phyloP scores from a whole-genome alignment of 371 early-diverging fungal genomes.

The Mortierella sp. region DNA sequence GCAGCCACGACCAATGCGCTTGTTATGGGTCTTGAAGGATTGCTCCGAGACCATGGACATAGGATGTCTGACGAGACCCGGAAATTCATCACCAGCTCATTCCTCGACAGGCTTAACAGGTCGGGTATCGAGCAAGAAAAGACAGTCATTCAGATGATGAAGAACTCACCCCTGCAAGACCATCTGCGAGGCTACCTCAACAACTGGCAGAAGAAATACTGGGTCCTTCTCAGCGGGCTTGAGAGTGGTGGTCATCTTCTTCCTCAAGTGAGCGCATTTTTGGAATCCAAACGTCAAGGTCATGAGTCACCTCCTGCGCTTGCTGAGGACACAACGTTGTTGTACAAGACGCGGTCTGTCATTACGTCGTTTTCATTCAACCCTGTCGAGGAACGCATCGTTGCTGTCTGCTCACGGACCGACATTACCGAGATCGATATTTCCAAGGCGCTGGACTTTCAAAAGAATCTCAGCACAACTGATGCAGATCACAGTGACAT shows the following conservation, averaged over 20 bases:
- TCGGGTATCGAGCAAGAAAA: conserved; percentile 51
- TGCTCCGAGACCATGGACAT: conserved; percentile 52
- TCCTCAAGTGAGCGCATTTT: conserved; percentile 59
- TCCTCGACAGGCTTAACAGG: conserved; percentile 44
- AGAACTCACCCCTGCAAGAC: conserved; percentile 42
- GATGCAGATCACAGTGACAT: conserved; percentile 47
- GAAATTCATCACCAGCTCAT: conserved; percentile 52
- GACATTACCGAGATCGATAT: conserved; percentile 73
- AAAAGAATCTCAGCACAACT: conserved; percentile 18
- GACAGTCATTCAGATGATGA: conserved; percentile 33
- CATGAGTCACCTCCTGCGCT: conserved; percentile 39
- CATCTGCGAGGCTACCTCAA: conserved; percentile 49
- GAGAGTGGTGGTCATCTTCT: conserved; percentile 62
- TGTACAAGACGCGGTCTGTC: conserved; percentile 57
- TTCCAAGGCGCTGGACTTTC: conserved; percentile 43
- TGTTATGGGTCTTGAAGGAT: conserved; percentile 54
- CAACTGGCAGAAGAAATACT: conserved; percentile 66
- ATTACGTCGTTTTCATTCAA: conserved; percentile 53
- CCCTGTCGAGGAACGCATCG: conserved; percentile 59
- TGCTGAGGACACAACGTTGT: conserved; percentile 34
- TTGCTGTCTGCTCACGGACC: conserved; percentile 67
- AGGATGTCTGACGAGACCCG: conserved; percentile 55
- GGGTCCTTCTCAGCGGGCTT: conserved; percentile 68
- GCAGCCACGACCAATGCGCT: conserved; percentile 54
- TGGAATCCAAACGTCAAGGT: conserved; percentile 42